phyloP scores from a whole-genome alignment of 495 filamentous ascomycete species.

The Penicillium pulvis region DNA sequence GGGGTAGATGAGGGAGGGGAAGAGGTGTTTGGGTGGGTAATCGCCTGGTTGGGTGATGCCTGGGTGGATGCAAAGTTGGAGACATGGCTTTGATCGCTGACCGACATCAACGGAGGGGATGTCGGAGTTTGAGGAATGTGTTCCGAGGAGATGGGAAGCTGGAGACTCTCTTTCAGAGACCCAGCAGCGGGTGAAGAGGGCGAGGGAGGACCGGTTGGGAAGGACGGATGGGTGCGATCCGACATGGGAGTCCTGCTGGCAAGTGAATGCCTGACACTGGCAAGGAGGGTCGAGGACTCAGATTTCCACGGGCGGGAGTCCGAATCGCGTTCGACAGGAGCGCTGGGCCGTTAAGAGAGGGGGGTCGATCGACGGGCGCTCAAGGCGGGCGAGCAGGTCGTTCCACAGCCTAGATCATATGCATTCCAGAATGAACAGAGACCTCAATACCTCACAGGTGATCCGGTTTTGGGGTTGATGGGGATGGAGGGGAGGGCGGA shows the following conservation, averaged over 20 bases:
- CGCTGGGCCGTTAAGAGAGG: slow-evolving; percentile 26
- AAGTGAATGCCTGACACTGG: slow-evolving; percentile 11
- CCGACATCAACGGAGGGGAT: slow-evolving; percentile 58
- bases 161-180: slow-evolving; percentile 40
- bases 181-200: slow-evolving; percentile 46
- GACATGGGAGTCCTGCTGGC: slow-evolving; percentile 41
- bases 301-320: slow-evolving; percentile 16
- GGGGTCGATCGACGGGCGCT: slow-evolving; percentile 41
- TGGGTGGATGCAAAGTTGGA: slow-evolving; percentile 48
- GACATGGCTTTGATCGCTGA: slow-evolving; percentile 52
- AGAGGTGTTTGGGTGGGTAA: slow-evolving; percentile 42
- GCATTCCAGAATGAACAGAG: slow-evolving; percentile 38
- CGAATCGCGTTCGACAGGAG: slow-evolving; percentile 25
- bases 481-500: slow-evolving; percentile 31
- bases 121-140: slow-evolving; percentile 48
- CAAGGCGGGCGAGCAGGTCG: slow-evolving; percentile 42
- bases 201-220: slow-evolving; percentile 45
- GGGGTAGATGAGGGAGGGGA: slow-evolving; percentile 49
- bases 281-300: slow-evolving; percentile 6
- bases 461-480: slow-evolving; percentile 27
- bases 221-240: slow-evolving; percentile 42
- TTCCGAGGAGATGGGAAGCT: slow-evolving; percentile 35
- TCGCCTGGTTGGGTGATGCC: slow-evolving; percentile 49
- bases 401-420: slow-evolving; percentile 41
- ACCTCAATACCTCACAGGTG: slow-evolving; percentile 15